These are phyloP conservation scores for Peronospora belbahrii DNA, from an alignment of 352 stramenopile genomes.

Conservation along the genomic window DNA sequence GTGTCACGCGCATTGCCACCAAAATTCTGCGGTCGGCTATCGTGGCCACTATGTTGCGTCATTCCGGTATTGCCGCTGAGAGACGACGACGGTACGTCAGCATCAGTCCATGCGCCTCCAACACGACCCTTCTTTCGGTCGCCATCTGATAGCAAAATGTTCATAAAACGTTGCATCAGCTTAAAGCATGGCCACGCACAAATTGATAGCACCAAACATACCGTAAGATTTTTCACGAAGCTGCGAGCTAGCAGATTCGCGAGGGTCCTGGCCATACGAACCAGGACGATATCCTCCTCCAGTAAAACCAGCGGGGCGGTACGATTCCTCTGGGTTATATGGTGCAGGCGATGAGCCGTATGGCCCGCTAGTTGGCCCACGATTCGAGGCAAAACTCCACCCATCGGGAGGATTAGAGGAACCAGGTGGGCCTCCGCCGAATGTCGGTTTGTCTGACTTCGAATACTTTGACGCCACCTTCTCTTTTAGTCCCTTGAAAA, in stretches of 20 bases:
- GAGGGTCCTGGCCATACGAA: constrained; percentile 44
- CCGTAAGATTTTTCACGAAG: constrained; percentile 75
- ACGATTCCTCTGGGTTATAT: constrained; percentile 80
- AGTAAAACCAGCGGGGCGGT: constrained; percentile 43
- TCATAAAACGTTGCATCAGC: background rate
- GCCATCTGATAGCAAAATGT: constrained; percentile 33
- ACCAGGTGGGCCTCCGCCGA: constrained; percentile 52
- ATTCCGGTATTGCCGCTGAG: constrained; percentile 19
- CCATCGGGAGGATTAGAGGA: constrained; percentile 65
- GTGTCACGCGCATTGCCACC: constrained; percentile 28
- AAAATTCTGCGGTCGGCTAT: constrained; percentile 45
- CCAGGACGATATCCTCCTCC: constrained; percentile 48
- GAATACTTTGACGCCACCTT: constrained; percentile 75
- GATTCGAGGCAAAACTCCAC: constrained; percentile 83
- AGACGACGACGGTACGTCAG: constrained; percentile 19
- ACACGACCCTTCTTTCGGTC: constrained; percentile 81
- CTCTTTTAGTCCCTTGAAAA: constrained; percentile 82
- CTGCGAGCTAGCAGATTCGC: constrained; percentile 52
- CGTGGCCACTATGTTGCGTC: constrained; percentile 23
- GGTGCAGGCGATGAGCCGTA: constrained; percentile 44
- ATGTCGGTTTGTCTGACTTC: constrained; percentile 57
- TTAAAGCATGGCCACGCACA: background rate
- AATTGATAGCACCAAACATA: constrained; percentile 13
- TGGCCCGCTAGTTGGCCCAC: constrained; percentile 63
- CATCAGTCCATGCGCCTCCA: constrained; percentile 55